These are phyloP conservation scores for Paramarasmius palmivorus DNA, from an alignment of 1,284 basidiomycete species.

Conservation along the genomic window DNA sequence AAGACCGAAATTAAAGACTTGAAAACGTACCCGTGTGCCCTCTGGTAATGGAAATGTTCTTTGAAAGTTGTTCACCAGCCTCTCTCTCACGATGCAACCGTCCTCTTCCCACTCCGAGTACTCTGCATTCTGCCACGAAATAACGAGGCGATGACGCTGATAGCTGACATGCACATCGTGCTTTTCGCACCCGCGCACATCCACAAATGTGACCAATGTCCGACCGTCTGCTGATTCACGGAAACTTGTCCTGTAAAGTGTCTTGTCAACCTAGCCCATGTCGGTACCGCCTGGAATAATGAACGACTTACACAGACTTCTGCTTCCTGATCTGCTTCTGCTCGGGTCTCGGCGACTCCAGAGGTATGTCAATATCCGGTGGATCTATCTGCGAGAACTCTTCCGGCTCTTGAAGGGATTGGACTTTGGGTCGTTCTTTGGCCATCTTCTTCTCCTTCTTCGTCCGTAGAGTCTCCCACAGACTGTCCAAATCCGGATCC, in stretches of 20 bases:
- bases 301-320: constrained; percentile 53
- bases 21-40: constrained; percentile 40
- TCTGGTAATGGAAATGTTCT: constrained; percentile 46
- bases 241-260: constrained; percentile 52
- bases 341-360: constrained; percentile 14
- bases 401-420: constrained; percentile 46
- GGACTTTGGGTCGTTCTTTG: constrained; percentile 63
- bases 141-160: constrained; percentile 58
- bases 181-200: constrained; percentile 65
- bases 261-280: constrained; percentile 13
- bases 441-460: constrained; percentile 64
- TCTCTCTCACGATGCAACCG: constrained; percentile 58
- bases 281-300: constrained; percentile 11
- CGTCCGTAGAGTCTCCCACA: constrained; percentile 64
- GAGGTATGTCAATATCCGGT: constrained; percentile 12
- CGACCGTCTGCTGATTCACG: constrained; percentile 67
- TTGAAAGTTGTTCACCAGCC: constrained; percentile 51
- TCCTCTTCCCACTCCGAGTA: constrained; percentile 60
- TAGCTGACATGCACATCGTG: constrained; percentile 74
- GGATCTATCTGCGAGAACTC: constrained; percentile 12
- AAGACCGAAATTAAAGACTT: background rate
- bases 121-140: constrained; percentile 65
- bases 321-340: constrained; percentile 47
- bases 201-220: constrained; percentile 55
- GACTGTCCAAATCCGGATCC: constrained; percentile 46